Evolutionary conservation across 306 rosid genomes (phyloP), one percentile per base, ranked within the genome.

Genomic region (Prunus dulcis): DNA sequence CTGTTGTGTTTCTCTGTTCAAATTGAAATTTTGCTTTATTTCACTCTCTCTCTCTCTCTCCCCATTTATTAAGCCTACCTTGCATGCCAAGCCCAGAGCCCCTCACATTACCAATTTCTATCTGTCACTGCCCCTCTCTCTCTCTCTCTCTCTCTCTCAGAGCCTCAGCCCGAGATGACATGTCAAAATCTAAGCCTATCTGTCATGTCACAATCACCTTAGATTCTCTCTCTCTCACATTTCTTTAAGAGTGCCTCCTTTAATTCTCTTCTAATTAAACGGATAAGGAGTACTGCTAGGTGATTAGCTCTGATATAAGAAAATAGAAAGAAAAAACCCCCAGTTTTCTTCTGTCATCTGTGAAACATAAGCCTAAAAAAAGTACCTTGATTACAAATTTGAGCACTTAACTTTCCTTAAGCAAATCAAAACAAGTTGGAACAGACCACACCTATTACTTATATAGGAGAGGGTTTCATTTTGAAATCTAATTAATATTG

Each of bases 141-240:
- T 34, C 46, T 62, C 51, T 19, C 74, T 20, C 55, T 62, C 50
- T 19, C 74, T 20, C 70, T 5, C 47, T 32, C 66, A 27, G 75
- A 11, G 60, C 58, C 84, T 69, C 71, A 58, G 28, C 63, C 23
- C 19, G 28, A 69, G 62, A 64, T 81, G 91, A 82, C 74, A 85
- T 76, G 95, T 91, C 97, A 76, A 93, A 71, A 82, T 90, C 93
- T 74, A 61, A 80, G 87, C 86, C 76, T 74, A n/a, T 50, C 76
- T 76, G 96, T 90, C 90, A 60, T 20, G 93, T 90, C 94, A 69
- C 84, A 0, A 66, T 93, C 94, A 85, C 83, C 68, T 74, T 85
- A 83, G 87, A 88, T 82, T 80, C 89, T 80, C 84, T 64, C 79
- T 76, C 46, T 46, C 79, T 46, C 6, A 14, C 55, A 19, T 70